Base-by-base conservation (phyloP, 371 early-diverging fungal genomes). In the Zychaea mexicana region DNA sequence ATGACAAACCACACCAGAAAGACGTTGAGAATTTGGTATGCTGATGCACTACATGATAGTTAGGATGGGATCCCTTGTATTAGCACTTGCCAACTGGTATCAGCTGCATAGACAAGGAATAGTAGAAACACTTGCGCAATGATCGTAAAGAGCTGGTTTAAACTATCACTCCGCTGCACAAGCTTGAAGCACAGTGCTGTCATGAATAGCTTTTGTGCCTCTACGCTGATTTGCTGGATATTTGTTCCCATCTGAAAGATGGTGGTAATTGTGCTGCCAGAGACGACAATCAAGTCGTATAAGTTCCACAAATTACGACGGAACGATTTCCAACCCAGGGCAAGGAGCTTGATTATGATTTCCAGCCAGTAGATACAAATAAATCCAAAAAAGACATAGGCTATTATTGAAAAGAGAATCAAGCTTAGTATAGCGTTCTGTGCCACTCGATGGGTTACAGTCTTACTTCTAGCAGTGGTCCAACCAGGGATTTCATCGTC, bases 1-100 rank as follows among this genome's bases (percentile, higher is more conserved):
- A 90, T 83, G 8, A 90, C 82, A 56, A 88, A 78, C 89, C 89
- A 90, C 0, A 88, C 88, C 2, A 84, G 85, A 58, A 88, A 81
- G 38, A 89, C 78, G 67, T 84, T 88, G 31, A 83, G 36, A 27
- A 90, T 89, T 21, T 85, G 86, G 57, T 81, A 78, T 2, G 87
- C 74, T 45, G 87, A 85, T 9, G 85, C 86, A 9, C 82, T 82
- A n/a, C n/a, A n/a, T n/a, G n/a, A n/a, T n/a, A n/a, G n/a, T n/a
- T n/a, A n/a, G n/a, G n/a, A n/a, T n/a, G n/a, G n/a, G n/a, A n/a
- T n/a, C n/a, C n/a, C n/a, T n/a, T n/a, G n/a, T 7, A 26, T 52
- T 26, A 52, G 52, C 26, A 9, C 15, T 26, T 19, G 12, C 24
- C 21, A 28, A 28, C 4, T 30, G 28, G 32, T 6, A 31, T 36